Base-by-base conservation (phyloP, 2,329 filamentous ascomycete genomes). In the Penicillium sp. region DNA sequence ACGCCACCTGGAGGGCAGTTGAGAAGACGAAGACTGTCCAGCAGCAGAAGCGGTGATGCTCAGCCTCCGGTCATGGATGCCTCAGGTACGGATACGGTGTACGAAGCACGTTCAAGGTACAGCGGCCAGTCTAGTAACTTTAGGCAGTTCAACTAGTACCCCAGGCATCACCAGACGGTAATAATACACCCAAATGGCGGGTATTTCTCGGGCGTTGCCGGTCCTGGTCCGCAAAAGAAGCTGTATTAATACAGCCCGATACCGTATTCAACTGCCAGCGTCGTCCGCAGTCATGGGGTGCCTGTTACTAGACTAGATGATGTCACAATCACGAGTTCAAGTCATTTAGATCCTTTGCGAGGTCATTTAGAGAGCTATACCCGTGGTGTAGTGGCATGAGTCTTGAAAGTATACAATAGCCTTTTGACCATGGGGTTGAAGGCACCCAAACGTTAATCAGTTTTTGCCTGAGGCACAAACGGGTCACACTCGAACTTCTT, bases 11-110 rank as follows among this genome's bases (percentile, higher is more conserved):
- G 13, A 44, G 23, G 35, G 21, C 23, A 38, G 50, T 31, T 30
- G 21, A 50, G 48, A 46, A 58, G 62, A 64, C 52, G 54, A 38
- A 35, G 26, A 55, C 58, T 64, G 54, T 47, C 60, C 55, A 62
- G 59, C 58, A 60, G 60, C 38, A 35, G 50, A 44, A 60, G 57
- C 56, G 57, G 49, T 58, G 62, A 49, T 62, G 60, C 55, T 61
- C 58, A 61, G 58, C 58, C 52, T 61, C 58, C 58, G 41, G 46
- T 51, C 29, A 46, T 52, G 21, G 48, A 29, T 56, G 58, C 58
- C 59, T 61, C 59, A 61, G 59, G 55, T 52, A 51, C 54, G 35
- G 35, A 38, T 41, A 41, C 35, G 35, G 15, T 17, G 35, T 5
- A 41, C 35, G 35, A 11, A 41, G 35, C 35, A 31, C 26, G 26